Evolutionary conservation across 148 eudicot species (phyloP).

Genomic region (Silene latifolia): DNA sequence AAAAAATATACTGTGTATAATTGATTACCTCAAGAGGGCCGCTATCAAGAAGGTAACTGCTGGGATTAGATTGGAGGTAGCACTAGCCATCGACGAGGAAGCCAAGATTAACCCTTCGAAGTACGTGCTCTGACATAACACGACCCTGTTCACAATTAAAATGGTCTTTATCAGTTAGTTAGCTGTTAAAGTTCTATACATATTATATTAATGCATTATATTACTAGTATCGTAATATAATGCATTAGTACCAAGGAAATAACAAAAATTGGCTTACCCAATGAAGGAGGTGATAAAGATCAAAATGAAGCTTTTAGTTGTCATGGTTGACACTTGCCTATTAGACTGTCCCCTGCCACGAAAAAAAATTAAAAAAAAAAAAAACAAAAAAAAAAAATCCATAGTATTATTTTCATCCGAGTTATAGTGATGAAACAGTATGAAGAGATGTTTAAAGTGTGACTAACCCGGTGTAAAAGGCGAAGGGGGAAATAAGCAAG

Average conservation of each 20-base stretch:
- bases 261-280: conserved; percentile 35
- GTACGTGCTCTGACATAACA: conserved; percentile 49
- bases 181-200: no score
- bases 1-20: no score
- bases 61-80: conserved; percentile 51
- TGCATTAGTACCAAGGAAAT: no score
- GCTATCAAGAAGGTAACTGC: conserved; percentile 65
- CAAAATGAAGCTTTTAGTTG: conserved; percentile 45
- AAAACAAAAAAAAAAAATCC: no score
- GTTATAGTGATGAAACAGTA: no score
- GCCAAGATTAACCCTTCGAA: conserved; percentile 57
- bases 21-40: conserved; percentile 42
- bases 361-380: no score
- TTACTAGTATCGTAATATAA: no score
- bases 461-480: conserved; percentile 45
- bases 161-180: no score
- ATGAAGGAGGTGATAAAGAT: conserved; percentile 49
- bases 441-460: no score
- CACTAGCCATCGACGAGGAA: conserved; percentile 55
- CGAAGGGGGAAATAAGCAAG: conserved; percentile 54
- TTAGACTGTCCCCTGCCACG: conserved; percentile 36
- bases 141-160: conserved; percentile 36
- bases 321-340: conserved; percentile 19
- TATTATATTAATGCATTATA: no score
- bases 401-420: no score